Conservation (phyloP, 257 asterid species). For the Striga asiatica region DNA sequence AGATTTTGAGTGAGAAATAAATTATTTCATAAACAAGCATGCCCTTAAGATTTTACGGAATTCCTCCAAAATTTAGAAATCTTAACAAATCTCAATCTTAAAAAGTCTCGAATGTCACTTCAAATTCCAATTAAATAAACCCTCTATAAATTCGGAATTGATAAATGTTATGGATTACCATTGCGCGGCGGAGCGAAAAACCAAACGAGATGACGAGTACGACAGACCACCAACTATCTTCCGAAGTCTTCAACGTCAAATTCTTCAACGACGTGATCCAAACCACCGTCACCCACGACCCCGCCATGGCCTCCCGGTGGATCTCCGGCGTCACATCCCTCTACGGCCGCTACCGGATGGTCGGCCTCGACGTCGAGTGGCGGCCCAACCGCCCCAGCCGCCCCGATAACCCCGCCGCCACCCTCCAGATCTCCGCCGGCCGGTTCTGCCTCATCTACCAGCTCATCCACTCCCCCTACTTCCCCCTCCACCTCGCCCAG, state of each 20-base stretch:
- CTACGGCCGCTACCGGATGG: conserved; percentile 19
- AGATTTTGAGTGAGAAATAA: too few species aligned
- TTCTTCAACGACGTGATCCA: conserved; percentile 12
- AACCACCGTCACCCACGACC: conserved; percentile 21
- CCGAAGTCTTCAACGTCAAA: conserved; percentile 10
- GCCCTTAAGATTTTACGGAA: too few species aligned
- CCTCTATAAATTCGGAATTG: too few species aligned
- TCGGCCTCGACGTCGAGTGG: conserved; percentile 40
- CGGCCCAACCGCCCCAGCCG: conserved; percentile 17
- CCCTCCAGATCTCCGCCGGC: conserved; percentile 33
- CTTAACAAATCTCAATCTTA: too few species aligned
- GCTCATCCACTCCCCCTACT: conserved; percentile 22
- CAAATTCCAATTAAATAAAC: too few species aligned
- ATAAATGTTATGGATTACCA: too few species aligned
- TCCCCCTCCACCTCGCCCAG: conserved; percentile 17
- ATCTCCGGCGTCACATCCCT: conserved; percentile 3
- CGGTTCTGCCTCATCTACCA: conserved; percentile 29
- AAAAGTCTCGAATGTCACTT: too few species aligned
- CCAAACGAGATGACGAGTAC: neutral
- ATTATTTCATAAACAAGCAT: too few species aligned
- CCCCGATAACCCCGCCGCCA: conserved; percentile 27
- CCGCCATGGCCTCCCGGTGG: conserved; percentile 16
- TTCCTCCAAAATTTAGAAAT: too few species aligned
- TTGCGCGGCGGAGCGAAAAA: neutral
- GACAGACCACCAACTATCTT: neutral